phyloP scores from a whole-genome alignment of 108 stramenopile genomes.

The Discostella pseudostelligera region DNA sequence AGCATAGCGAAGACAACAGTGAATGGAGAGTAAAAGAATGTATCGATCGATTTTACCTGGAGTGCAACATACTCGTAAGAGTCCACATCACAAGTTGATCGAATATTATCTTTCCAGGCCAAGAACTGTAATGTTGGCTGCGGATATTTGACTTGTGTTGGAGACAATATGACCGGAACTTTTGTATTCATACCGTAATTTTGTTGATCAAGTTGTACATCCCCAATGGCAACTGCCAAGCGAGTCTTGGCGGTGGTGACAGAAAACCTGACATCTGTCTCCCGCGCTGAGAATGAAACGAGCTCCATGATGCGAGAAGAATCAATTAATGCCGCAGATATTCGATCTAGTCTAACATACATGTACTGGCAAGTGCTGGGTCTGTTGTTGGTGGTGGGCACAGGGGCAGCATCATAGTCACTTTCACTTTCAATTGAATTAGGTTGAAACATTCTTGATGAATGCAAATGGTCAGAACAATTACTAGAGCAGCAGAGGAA shows the following conservation, averaged over 20 bases:
- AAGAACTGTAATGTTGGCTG: conserved; percentile 79
- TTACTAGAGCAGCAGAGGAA: background rate
- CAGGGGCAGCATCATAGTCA: conserved; percentile 12
- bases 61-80: conserved; percentile 72
- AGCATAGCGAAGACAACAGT: background rate
- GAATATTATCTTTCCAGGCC: conserved; percentile 75
- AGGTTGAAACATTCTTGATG: conserved; percentile 23
- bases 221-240: conserved; percentile 60
- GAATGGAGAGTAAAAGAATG: conserved; percentile 3
- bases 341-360: conserved; percentile 53
- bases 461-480: conserved; percentile 7
- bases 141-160: conserved; percentile 58
- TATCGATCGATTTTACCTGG: conserved; percentile 31
- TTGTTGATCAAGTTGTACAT: conserved; percentile 83
- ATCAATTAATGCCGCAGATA: conserved; percentile 76
- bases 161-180: conserved; percentile 78
- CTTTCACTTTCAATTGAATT: conserved; percentile 13
- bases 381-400: background rate
- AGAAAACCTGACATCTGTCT: conserved; percentile 70
- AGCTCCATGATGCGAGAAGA: conserved; percentile 67
- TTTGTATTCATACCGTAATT: conserved; percentile 35
- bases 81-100: conserved; percentile 64
- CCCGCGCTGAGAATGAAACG: conserved; percentile 54
- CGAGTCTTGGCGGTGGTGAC: conserved; percentile 72
- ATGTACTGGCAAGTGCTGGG: conserved; percentile 58